Conservation (phyloP, 257 asterid species). For the Forsythia suspensa region DNA sequence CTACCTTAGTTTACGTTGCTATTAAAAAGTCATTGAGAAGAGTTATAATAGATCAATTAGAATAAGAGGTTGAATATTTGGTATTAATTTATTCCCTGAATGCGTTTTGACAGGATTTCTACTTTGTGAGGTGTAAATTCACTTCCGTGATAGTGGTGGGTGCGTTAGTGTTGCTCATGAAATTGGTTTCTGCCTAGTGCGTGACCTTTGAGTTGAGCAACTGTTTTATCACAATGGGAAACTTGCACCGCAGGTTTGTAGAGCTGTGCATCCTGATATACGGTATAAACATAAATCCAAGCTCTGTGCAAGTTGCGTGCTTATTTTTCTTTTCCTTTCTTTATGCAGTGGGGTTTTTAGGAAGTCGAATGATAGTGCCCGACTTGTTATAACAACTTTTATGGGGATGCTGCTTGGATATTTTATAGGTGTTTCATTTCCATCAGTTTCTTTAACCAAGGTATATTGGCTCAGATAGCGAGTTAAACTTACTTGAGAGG, state of each 20-base stretch:
- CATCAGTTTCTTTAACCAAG: constrained; percentile 76
- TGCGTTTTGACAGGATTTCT: constrained; percentile 39
- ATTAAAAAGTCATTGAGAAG: neutral
- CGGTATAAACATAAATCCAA: neutral
- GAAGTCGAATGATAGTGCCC: constrained; percentile 70
- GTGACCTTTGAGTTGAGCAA: constrained; percentile 58
- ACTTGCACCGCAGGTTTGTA: constrained; percentile 74
- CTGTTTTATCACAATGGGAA: constrained; percentile 67
- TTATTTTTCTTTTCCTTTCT: constrained; percentile 19
- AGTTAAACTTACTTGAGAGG: constrained; percentile 10
- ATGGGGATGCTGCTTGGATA: constrained; percentile 95
- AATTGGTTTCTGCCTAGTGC: constrained; percentile 55
- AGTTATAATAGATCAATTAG: constrained; percentile 4
- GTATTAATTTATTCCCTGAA: constrained; percentile 8
- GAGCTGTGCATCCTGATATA: constrained; percentile 10
- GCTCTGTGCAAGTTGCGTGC: constrained; percentile 5
- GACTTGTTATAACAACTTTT: constrained; percentile 75
- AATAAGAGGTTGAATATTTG: constrained; percentile 8
- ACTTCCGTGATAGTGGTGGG: constrained; percentile 35
- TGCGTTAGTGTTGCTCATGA: constrained; percentile 46
- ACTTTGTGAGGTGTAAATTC: constrained; percentile 25
- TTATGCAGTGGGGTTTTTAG: constrained; percentile 74
- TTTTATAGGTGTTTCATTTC: constrained; percentile 89
- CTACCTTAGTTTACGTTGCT: neutral
- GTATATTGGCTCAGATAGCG: constrained; percentile 38